A percentile compares a stretch with the other conserved stretches of the same genome.
Evolutionary conservation across 805 yeast species (phyloP).

Genomic region (Kazachstania psychrophila): DNA sequence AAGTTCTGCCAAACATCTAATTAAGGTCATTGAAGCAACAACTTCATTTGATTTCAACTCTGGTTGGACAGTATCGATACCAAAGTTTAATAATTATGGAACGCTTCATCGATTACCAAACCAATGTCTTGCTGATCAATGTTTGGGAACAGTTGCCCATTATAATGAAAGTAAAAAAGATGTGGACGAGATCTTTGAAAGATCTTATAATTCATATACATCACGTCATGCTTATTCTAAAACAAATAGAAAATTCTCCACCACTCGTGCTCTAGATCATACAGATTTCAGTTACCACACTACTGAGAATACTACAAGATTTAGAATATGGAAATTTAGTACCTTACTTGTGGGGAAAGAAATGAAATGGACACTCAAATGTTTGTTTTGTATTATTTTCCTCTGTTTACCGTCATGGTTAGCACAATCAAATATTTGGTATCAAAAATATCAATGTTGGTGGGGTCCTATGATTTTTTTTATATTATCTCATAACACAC

Average conservation of each 20-base stretch:
- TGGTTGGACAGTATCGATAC: conserved; percentile 31
- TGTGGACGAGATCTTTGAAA: conserved; percentile 39
- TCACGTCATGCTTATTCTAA: conserved; percentile 29
- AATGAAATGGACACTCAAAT: conserved; percentile 37
- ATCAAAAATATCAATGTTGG: conserved; percentile 34
- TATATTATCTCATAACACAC: conserved; percentile 35
- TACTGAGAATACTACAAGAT: conserved; percentile 30
- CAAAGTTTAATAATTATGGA: conserved; percentile 34
- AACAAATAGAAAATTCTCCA: conserved; percentile 2
- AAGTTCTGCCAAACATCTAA: conserved; percentile 33
- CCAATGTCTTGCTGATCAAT: conserved; percentile 39
- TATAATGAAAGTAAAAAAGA: conserved; percentile 37
- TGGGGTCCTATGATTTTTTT: conserved; percentile 35
- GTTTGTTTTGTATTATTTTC: conserved; percentile 31
- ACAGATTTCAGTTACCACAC: conserved; percentile 36
- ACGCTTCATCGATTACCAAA: conserved; percentile 35
- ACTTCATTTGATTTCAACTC: conserved; percentile 15
- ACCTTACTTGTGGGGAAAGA: conserved; percentile 31
- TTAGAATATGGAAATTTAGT: conserved; percentile 32
- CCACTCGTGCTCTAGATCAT: conserved; percentile 34
- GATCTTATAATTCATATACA: conserved; percentile 37
- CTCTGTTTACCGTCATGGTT: conserved; percentile 39
- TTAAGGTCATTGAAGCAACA: conserved; percentile 21
- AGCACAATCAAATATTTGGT: conserved; percentile 35
- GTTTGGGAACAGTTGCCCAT: conserved; percentile 36